Base-by-base conservation (phyloP, 345 rosid species). In the Toxicodendron radicans region DNA sequence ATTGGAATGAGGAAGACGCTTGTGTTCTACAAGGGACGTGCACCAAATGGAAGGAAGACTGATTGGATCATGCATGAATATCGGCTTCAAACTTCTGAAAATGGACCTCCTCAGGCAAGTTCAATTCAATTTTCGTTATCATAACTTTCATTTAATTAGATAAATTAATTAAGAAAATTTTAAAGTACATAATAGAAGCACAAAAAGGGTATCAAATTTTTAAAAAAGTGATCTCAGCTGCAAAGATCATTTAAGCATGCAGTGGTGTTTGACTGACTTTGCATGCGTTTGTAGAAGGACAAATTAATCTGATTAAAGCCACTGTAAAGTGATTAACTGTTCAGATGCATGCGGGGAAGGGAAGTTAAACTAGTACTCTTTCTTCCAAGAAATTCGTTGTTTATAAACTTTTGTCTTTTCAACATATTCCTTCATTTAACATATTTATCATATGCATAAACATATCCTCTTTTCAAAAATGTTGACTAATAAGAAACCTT, bases 61-160 rank as follows among this genome's bases (percentile, higher is more conserved):
- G 99, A 95, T 71, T 95, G 99, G 99, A 95, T 95, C 85, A 87
- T 95, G 90, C 99, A 95, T 20, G 99, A 95, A 58, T 95, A 95
- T 73, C 90, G 99, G 9, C 94, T 85, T 76, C 97, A 95, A 78
- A 88, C 92, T 32, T 79, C 86, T 13, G 88, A 91, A 68, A 83
- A 79, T 68, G 97, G 77, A 77, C 88, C 95, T 1, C 87, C 89
- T 68, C 97, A 92, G 94, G 98, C 79, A 83, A 53, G 82, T 64
- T 46, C 18, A 51, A 51, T 51, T 51, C 18, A 13, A 13, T 3
- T 13, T 0, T 51, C 18, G 3, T 51, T 5, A 51, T 17, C n/a
- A 51, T 51, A 51, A 51, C 0, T 51, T 12, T 51, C 54, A 14
- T 3, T 2, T 48, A 48, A 10, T 10, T 51, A 51, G 5, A 51